Conservation (phyloP, 495 filamentous ascomycete species). For the Aspergillus sclerotiicarbonarius region DNA sequence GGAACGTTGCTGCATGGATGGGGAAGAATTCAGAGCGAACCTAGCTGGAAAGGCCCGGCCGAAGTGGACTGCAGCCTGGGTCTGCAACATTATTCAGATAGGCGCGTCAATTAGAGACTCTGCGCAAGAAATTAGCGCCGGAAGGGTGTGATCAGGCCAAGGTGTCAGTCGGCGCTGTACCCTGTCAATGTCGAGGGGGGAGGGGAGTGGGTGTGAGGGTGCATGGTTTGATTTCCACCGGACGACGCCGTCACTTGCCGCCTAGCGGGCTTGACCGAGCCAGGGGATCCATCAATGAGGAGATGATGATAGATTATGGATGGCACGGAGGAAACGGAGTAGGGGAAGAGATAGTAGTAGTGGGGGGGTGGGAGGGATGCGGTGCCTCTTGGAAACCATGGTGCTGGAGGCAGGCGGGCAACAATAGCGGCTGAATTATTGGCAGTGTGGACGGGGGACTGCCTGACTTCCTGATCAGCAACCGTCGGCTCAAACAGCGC, state of each 20-base stretch:
- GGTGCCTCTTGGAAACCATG: not conserved
- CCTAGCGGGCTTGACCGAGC: constrained; percentile 15
- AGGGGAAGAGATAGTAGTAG: not conserved
- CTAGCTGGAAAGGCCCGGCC: constrained; percentile 28
- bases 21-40: constrained; percentile 12
- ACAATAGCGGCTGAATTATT: constrained; percentile 8
- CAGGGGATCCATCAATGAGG: constrained; percentile 2
- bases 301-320: not conserved
- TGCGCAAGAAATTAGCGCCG: constrained; percentile 38
- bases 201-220: not conserved
- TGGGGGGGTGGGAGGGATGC: constrained; percentile 11
- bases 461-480: constrained; percentile 19
- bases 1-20: constrained; percentile 26
- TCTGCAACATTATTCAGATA: constrained; percentile 30
- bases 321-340: not conserved
- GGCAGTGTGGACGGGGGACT: constrained; percentile 8
- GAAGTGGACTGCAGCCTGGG: constrained; percentile 31
- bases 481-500: constrained; percentile 11
- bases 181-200: not conserved
- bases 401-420: constrained; percentile 7
- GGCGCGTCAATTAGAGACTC: constrained; percentile 19
- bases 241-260: constrained; percentile 14
- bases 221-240: constrained; percentile 18
- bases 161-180: constrained; percentile 14
- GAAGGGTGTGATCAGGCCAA: constrained; percentile 27